Conservation (phyloP, 2,329 filamentous ascomycete genomes). For the Aspergillus chevalieri region DNA sequence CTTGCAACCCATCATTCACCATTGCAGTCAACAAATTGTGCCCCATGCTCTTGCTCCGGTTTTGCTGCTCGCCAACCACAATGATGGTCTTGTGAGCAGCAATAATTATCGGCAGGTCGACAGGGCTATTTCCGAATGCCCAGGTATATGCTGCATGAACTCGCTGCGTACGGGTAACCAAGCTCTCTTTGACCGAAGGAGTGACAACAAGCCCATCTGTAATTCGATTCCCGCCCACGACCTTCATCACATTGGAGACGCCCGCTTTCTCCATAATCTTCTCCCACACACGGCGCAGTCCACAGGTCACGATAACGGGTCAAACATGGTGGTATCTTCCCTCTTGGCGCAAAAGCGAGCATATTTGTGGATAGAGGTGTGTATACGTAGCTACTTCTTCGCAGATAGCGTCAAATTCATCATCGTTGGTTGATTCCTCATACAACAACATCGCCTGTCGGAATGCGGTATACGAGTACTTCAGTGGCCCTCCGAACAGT, state of each 20-base stretch:
- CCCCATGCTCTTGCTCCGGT: conserved; percentile 51
- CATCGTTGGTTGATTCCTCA: conserved; percentile 38
- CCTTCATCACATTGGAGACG: conserved; percentile 37
- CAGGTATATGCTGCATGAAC: conserved; percentile 38
- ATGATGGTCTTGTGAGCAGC: conserved; percentile 51
- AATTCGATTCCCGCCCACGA: conserved; percentile 50
- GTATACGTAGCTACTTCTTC: conserved; percentile 38
- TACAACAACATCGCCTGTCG: conserved; percentile 49
- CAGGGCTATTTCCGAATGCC: conserved; percentile 56
- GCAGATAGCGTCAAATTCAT: conserved; percentile 44
- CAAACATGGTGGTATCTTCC: conserved; percentile 32
- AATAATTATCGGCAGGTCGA: conserved; percentile 54
- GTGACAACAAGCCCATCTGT: conserved; percentile 48
- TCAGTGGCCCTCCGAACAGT: conserved; percentile 43
- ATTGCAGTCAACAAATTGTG: conserved; percentile 39
- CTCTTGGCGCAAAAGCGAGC: conserved; percentile 35
- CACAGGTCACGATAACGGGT: conserved; percentile 51
- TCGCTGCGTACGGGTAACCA: conserved; percentile 41
- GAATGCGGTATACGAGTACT: conserved; percentile 52
- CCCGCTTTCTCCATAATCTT: conserved; percentile 43
- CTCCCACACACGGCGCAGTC: conserved; percentile 51
- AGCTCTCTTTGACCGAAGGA: conserved; percentile 42
- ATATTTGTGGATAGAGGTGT: conserved; percentile 44
- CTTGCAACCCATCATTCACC: conserved; percentile 31
- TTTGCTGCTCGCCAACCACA: conserved; percentile 45